These are phyloP conservation scores for Apiotrichum domesticum DNA, from an alignment of 1,284 basidiomycete genomes.

Conservation along the genomic window DNA sequence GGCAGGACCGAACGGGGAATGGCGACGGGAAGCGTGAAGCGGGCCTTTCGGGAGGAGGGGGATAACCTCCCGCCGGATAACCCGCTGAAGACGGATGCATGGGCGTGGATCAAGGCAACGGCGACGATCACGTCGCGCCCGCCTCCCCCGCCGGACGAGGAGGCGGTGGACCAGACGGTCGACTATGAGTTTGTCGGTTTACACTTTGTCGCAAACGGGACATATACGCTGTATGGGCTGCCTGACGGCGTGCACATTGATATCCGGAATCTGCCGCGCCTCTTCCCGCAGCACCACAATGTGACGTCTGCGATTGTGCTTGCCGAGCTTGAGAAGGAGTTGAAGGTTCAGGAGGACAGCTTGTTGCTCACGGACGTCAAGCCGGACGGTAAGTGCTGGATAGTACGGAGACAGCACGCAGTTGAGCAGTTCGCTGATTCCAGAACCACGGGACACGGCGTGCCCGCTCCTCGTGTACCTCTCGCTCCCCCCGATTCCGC, in stretches of 20 bases:
- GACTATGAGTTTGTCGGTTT: slow-evolving; percentile 54
- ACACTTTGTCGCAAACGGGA: slow-evolving; percentile 68
- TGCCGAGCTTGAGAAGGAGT: slow-evolving; percentile 55
- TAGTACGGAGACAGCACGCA: no score
- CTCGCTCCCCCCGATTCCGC: slow-evolving; percentile 37
- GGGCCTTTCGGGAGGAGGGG: no score
- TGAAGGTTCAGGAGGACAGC: slow-evolving; percentile 26
- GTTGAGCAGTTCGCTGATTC: not conserved
- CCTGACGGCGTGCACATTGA: slow-evolving; percentile 51
- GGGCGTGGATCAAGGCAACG: slow-evolving; percentile 38
- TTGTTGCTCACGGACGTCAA: slow-evolving; percentile 29
- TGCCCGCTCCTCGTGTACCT: slow-evolving; percentile 42
- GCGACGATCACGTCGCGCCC: slow-evolving; percentile 16
- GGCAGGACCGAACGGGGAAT: not conserved
- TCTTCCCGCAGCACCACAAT: slow-evolving; percentile 49
- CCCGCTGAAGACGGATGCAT: slow-evolving; percentile 11
- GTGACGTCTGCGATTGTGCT: slow-evolving; percentile 59
- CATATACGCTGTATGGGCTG: slow-evolving; percentile 67
- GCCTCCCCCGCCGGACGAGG: not conserved
- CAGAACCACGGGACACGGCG: slow-evolving; percentile 14
- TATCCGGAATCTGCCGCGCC: slow-evolving; percentile 59
- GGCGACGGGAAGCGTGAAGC: not conserved
- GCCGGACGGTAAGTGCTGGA: slow-evolving; percentile 30
- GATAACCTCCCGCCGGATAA: not conserved
- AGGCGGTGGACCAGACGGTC: slow-evolving; percentile 7